Evolutionary conservation across 768 basidiomycete genomes (phyloP), one percentile per base, ranked within the genome.

Genomic region (Suillus fuscotomentosus): DNA sequence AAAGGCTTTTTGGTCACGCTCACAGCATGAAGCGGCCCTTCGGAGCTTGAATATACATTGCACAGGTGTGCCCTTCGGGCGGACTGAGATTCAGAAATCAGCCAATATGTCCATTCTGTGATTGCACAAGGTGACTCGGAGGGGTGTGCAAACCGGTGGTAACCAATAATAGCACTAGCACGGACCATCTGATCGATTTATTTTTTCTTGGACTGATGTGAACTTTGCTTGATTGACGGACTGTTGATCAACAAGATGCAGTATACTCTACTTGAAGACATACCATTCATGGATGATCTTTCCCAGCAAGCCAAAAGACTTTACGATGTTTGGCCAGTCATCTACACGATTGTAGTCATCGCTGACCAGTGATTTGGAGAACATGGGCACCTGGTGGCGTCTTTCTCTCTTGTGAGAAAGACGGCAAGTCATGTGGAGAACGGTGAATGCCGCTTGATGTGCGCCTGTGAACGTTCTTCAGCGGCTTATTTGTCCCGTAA

Each of bases 341-440:
- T 24, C 56, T 41, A 27, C 7, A 39, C 56, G 17, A 8, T 53
- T 34, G n/a, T 54, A n/a, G 31, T 34, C n/a, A 36, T 56, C 36
- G 13, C 17, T 3, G 3, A 57, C 55, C 55, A 57, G 8, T 14
- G 14, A 57, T 39, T 9, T 27, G 56, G 56, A 24, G 14, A 24
- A 2, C 20, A 36, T 54, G 20, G 34, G 14, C 14, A 17, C 41
- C 55, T 36, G 53, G 36, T 55, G 55, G 55, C 15, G 55, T 17
- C 56, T 41, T 39, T 38, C 54, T 56, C 20, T 55, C 14, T 56
- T 57, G 55, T 57, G 56, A 57, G 56, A 57, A 41, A 57, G 38
- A 38, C n/a, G 8, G 54, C 1, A 36, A 38, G 54, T 55, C 55
- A 56, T 38, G 54, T 22, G 54, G n/a, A 36, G 36, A n/a, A 54